These are phyloP conservation scores for Diplotaxis tenuifolia DNA, from an alignment of 345 rosid genomes.

Conservation along the genomic window DNA sequence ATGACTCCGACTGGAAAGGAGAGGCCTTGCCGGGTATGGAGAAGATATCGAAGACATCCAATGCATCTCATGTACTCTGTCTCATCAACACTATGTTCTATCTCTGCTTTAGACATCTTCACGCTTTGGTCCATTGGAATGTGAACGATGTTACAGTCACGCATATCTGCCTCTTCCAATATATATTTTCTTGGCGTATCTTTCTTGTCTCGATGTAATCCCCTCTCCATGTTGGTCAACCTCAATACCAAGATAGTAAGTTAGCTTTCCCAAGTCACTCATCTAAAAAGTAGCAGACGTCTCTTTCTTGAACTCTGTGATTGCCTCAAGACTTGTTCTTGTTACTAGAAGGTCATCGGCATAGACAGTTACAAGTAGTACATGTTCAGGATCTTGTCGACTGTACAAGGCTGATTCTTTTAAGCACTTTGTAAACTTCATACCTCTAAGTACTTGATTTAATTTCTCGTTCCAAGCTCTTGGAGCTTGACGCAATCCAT, in stretches of 20 bases:
- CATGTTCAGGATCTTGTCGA: too few species aligned
- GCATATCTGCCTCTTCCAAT: not conserved
- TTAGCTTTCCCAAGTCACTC: too few species aligned
- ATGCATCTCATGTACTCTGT: not conserved
- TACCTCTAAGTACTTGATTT: too few species aligned
- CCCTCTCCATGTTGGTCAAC: too few species aligned
- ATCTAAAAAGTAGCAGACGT: not conserved
- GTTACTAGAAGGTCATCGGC: not conserved
- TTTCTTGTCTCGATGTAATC: too few species aligned
- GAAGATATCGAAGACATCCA: not conserved
- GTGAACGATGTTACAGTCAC: not conserved
- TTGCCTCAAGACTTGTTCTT: not conserved
- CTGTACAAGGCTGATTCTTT: too few species aligned
- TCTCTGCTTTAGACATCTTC: not conserved
- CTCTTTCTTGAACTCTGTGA: not conserved
- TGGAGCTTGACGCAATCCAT: too few species aligned
- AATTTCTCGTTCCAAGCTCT: too few species aligned
- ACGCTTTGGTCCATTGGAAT: not conserved
- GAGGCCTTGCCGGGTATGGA: not conserved
- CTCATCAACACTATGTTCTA: not conserved
- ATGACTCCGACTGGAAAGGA: not conserved
- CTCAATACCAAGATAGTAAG: too few species aligned
- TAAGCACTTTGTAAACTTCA: too few species aligned
- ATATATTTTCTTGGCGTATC: too few species aligned
- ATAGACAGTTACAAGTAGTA: not conserved